Evolutionary conservation across 2,329 filamentous ascomycete genomes (phyloP).

Genomic region (Penicillium sp.): DNA sequence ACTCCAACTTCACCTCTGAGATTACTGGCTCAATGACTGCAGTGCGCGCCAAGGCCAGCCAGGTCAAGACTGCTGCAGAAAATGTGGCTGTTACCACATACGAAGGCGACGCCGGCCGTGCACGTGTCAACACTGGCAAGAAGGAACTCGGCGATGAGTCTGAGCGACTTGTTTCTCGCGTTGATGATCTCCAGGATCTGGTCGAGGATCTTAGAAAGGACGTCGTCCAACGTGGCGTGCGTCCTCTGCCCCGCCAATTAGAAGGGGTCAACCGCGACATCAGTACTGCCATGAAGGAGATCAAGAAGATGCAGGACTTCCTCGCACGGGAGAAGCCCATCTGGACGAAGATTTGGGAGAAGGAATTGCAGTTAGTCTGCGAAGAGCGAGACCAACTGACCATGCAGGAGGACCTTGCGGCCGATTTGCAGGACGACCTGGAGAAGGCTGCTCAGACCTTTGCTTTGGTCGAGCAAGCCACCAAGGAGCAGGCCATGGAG

Average conservation of each 20-base stretch:
- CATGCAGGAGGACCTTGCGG: constrained; percentile 91
- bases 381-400: constrained; percentile 92
- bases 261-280: constrained; percentile 90
- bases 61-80: constrained; percentile 72
- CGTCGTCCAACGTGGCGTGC: constrained; percentile 87
- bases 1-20: constrained; percentile 84
- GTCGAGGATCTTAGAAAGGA: constrained; percentile 97
- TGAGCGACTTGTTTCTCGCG: constrained; percentile 83
- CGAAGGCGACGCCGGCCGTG: constrained; percentile 75
- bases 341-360: constrained; percentile 99
- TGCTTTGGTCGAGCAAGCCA: constrained; percentile 91
- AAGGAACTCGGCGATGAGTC: constrained; percentile 84
- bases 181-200: constrained; percentile 95
- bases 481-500: constrained; percentile 90
- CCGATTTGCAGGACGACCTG: constrained; percentile 89
- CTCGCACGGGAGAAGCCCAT: constrained; percentile 88
- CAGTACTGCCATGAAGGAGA: constrained; percentile 72
- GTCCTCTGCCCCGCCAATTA: constrained; percentile 84
- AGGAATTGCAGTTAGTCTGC: constrained; percentile 92
- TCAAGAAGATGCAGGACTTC: constrained; percentile 92
- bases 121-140: constrained; percentile 81
- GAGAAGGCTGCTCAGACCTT: constrained; percentile 95
- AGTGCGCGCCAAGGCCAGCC: constrained; percentile 75
- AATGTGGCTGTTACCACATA: constrained; percentile 69
- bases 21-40: constrained; percentile 82